Conservation (phyloP, 805 yeast genomes). For the Candida montana region DNA sequence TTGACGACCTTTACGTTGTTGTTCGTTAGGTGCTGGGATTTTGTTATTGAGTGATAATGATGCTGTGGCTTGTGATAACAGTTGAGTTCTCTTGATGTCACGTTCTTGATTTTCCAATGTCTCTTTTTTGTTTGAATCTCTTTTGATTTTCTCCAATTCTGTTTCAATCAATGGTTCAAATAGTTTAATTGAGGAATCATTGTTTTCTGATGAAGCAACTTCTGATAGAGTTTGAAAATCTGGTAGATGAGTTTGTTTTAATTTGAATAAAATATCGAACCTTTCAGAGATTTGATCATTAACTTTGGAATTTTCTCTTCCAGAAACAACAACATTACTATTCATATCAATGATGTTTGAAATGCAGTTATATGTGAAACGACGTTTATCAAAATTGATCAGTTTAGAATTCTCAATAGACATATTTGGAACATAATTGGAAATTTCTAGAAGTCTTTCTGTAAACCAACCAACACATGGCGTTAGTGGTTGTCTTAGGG, state of each 20-base stretch:
- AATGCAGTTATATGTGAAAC: conserved; percentile 60
- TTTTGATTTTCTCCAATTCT: conserved; percentile 46
- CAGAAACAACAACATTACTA: conserved; percentile 22
- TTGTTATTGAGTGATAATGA: conserved; percentile 14
- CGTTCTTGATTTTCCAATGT: conserved; percentile 32
- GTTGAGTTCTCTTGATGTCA: conserved; percentile 28
- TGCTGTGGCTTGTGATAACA: conserved; percentile 26
- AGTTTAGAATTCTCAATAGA: conserved; percentile 55
- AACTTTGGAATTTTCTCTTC: conserved; percentile 13
- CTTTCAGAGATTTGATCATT: conserved; percentile 26
- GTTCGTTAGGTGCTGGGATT: conserved; percentile 12
- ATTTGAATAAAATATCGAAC: conserved; percentile 48
- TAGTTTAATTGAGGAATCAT: conserved; percentile 33
- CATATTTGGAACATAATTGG: conserved; percentile 75
- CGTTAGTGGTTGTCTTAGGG: conserved; percentile 43
- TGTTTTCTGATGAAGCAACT: conserved; percentile 38
- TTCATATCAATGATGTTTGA: conserved; percentile 46
- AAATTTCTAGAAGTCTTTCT: conserved; percentile 71
- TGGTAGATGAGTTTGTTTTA: conserved; percentile 28
- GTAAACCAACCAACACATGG: conserved; percentile 93
- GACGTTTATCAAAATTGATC: conserved; percentile 81
- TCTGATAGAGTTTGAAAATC: conserved; percentile 35
- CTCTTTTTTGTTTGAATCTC: conserved; percentile 47
- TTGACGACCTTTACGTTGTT: conserved; percentile 19
- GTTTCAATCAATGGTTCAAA: conserved; percentile 41